Conservation (phyloP, 2,329 filamentous ascomycete species). For the Fusarium armeniacum region DNA sequence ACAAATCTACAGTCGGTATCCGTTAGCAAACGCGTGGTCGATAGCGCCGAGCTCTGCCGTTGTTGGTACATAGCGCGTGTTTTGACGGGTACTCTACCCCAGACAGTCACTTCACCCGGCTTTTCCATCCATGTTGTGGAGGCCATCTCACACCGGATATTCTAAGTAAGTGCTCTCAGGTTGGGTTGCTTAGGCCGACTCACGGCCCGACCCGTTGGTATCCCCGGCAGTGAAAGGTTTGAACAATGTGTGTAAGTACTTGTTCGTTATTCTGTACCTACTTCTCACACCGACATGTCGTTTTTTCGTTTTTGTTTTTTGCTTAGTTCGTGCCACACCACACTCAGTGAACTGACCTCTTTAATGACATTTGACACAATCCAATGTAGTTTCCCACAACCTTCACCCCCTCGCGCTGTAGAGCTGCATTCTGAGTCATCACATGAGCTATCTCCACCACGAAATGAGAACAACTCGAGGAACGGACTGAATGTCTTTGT, state of each 20-base stretch:
- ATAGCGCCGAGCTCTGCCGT: conserved; percentile 22
- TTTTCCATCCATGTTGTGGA: conserved; percentile 23
- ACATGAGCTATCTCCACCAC: conserved; percentile 48
- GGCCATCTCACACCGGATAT: conserved; percentile 35
- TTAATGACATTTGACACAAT: conserved; percentile 20
- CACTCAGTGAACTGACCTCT: conserved; percentile 22
- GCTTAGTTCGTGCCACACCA: conserved; percentile 20
- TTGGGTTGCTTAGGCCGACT: conserved; percentile 32
- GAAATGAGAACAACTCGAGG: conserved; percentile 43
- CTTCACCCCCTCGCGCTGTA: conserved; percentile 39
- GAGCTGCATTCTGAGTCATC: conserved; percentile 39
- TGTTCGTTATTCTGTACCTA: not conserved
- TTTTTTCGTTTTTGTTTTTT: conserved; percentile 21
- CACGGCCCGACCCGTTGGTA: conserved; percentile 49
- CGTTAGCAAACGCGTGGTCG: conserved; percentile 3
- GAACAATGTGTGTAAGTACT: conserved; percentile 12
- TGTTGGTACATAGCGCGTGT: conserved; percentile 9
- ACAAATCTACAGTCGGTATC: conserved; percentile 14
- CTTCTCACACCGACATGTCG: conserved; percentile 44
- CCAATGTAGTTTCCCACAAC: conserved; percentile 13
- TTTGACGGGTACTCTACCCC: conserved; percentile 30
- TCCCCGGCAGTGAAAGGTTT: conserved; percentile 36
- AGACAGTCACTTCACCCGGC: conserved; percentile 16
- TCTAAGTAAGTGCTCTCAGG: conserved; percentile 22
- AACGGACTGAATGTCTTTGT: conserved; percentile 23